Evolutionary conservation across 2,329 filamentous ascomycete species (phyloP).

Genomic region (Thelonectria blattea): DNA sequence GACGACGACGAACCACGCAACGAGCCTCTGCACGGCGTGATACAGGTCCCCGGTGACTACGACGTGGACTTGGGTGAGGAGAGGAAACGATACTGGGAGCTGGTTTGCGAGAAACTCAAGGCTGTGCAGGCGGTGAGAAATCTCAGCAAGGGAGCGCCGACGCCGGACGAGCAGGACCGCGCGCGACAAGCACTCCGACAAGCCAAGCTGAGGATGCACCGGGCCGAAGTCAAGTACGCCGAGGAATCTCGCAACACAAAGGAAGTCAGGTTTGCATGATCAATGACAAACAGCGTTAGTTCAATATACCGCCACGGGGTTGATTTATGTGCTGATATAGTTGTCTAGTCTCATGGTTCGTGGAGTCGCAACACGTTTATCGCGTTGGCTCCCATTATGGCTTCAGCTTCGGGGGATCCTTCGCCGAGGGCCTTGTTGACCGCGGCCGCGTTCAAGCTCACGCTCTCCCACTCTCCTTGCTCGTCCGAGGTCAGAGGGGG

Average conservation of each 20-base stretch:
- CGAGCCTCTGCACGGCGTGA: constrained; percentile 41
- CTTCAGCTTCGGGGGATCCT: constrained; percentile 53
- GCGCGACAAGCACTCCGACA: constrained; percentile 40
- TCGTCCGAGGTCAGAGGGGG: constrained; percentile 71
- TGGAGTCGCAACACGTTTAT: constrained; percentile 53
- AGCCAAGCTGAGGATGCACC: constrained; percentile 44
- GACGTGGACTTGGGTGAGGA: constrained; percentile 38
- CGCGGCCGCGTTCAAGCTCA: constrained; percentile 58
- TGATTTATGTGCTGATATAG: constrained; percentile 29
- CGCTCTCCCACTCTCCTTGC: constrained; percentile 72
- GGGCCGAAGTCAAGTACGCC: constrained; percentile 46
- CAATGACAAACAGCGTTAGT: constrained; percentile 27
- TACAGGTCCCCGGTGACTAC: constrained; percentile 47
- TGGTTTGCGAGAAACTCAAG: constrained; percentile 50
- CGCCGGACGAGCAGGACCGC: constrained; percentile 36
- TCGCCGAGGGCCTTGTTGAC: constrained; percentile 58
- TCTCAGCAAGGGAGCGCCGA: constrained; percentile 36
- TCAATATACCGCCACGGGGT: constrained; percentile 25
- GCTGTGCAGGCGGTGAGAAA: constrained; percentile 47
- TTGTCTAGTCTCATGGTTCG: constrained; percentile 31
- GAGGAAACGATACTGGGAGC: constrained; percentile 48
- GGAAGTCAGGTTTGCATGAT: constrained; percentile 7
- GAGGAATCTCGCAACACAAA: constrained; percentile 32
- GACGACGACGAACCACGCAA: constrained; percentile 27
- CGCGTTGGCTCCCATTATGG: constrained; percentile 66